Conservation (phyloP, 2,329 filamentous ascomycete species). For the Xylaria sp. region DNA sequence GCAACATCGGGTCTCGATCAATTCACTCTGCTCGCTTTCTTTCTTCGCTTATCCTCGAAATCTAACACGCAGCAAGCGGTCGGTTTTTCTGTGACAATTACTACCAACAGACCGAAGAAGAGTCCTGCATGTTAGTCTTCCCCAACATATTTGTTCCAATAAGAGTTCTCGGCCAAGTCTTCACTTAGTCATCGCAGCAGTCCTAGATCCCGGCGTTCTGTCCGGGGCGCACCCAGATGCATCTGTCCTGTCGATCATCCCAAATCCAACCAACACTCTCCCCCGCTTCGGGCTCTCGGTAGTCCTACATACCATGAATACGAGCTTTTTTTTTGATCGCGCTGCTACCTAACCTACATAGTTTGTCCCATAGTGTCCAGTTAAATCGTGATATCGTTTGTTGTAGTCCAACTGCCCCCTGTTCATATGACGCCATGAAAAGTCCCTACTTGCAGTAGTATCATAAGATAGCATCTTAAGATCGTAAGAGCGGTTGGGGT, state of each 20-base stretch:
- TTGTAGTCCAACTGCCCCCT: not conserved
- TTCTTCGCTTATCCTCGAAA: too few relatives aligned
- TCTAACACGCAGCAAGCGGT: too few relatives aligned
- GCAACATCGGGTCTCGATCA: too few relatives aligned
- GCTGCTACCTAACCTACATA: not conserved
- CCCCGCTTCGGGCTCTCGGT: slow-evolving; percentile 1
- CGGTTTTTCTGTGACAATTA: too few relatives aligned
- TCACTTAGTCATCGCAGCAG: not conserved
- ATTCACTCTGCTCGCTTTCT: too few relatives aligned
- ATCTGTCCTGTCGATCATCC: not conserved
- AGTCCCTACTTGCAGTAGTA: not conserved
- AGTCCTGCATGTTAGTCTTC: too few relatives aligned
- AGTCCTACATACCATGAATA: slow-evolving; percentile 9
- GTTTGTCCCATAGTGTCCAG: not conserved
- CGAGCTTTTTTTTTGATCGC: slow-evolving; percentile 9
- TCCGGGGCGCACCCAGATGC: too few relatives aligned
- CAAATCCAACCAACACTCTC: not conserved
- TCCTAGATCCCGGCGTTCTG: not conserved
- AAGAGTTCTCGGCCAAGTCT: not conserved
- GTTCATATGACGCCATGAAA: slow-evolving; percentile 8
- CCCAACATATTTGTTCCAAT: too few relatives aligned
- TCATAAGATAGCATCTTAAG: not conserved
- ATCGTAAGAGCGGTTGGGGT: too few relatives aligned
- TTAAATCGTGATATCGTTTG: not conserved
- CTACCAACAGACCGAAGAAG: too few relatives aligned